These are phyloP conservation scores for Schizochytrium sp. DNA, from an alignment of 108 stramenopile genomes.

Conservation along the genomic window DNA sequence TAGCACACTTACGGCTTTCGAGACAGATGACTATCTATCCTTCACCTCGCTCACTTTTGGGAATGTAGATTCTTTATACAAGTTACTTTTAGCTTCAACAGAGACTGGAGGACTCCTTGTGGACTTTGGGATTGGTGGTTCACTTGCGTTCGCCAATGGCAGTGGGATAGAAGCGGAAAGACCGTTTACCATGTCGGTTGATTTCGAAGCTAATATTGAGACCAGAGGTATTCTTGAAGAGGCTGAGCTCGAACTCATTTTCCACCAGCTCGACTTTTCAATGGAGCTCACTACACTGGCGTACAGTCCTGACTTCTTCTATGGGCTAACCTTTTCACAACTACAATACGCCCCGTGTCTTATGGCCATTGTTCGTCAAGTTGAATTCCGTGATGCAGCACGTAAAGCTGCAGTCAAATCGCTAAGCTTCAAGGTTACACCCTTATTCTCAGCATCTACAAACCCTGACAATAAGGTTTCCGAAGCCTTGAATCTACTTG, in stretches of 20 bases:
- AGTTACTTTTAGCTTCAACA: not conserved
- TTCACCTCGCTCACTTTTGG: conserved; percentile 8
- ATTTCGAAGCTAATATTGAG: not conserved
- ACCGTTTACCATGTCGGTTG: not conserved
- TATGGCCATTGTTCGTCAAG: not conserved
- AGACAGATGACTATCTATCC: conserved; percentile 4
- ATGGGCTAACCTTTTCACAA: not conserved
- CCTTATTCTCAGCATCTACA: not conserved
- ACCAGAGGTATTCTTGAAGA: not conserved
- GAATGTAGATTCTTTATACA: not conserved
- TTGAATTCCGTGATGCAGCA: not conserved
- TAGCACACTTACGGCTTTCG: not conserved
- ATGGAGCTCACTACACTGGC: conserved; percentile 33
- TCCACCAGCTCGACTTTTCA: not conserved
- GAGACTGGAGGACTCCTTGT: not conserved
- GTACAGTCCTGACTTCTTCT: not conserved
- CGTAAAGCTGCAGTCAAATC: conserved; percentile 5
- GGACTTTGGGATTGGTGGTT: conserved; percentile 21
- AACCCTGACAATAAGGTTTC: not conserved
- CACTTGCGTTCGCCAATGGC: not conserved
- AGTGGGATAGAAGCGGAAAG: not conserved
- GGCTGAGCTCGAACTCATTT: conserved; percentile 16
- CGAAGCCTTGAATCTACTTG: conserved; percentile 1
- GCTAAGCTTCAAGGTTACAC: not conserved
- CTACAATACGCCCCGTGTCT: not conserved